Base-by-base conservation (phyloP, 768 basidiomycete genomes). In the Psilocybe sp. region DNA sequence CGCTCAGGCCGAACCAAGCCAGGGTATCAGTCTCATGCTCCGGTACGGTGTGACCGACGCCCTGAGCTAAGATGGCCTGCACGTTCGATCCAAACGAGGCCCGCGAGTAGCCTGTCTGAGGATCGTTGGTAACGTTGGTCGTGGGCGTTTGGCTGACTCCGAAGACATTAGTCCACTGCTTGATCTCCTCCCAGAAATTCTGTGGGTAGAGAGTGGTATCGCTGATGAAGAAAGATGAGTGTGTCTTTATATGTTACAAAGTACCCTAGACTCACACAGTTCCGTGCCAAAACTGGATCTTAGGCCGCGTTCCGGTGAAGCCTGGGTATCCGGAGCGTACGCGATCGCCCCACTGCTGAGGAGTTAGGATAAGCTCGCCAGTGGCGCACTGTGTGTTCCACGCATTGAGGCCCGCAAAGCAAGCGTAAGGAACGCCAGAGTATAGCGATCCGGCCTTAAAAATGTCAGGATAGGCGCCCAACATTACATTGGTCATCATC, bases 401-500 rank as follows among this genome's bases (percentile, higher is more conserved):
- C 23, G 66, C 54, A 51, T 62, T 63, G 11, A 77, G 60, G 6
- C 73, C 75, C 1, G 66, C 72, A 60, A 81, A 80, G 68, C 80
- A 82, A n/a, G 71, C 80, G 50, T 71, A 76, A 9, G 79, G 71
- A 23, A 79, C 78, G 41, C 80, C 79, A 20, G 80, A 76, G 61
- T 75, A 77, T 18, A 69, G 71, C 18, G 74, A 60, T 8, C 75
- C 79, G 11, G 76, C 80, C 35, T 61, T 56, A 69, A 80, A 77
- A 39, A 83, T 57, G 47, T 82, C 76, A 8, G 80, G 80, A 62
- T 81, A 80, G n/a, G 75, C 71, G 34, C 76, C 80, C 44, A 68
- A 61, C 31, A 81, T 66, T 31, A 81, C 78, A 58, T 76, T 79
- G 45, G 79, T 80, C 80, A 81, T 82, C 81, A 82, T 82, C 2